Base-by-base conservation (phyloP, 2,329 filamentous ascomycete genomes). In the Verticillium longisporum region DNA sequence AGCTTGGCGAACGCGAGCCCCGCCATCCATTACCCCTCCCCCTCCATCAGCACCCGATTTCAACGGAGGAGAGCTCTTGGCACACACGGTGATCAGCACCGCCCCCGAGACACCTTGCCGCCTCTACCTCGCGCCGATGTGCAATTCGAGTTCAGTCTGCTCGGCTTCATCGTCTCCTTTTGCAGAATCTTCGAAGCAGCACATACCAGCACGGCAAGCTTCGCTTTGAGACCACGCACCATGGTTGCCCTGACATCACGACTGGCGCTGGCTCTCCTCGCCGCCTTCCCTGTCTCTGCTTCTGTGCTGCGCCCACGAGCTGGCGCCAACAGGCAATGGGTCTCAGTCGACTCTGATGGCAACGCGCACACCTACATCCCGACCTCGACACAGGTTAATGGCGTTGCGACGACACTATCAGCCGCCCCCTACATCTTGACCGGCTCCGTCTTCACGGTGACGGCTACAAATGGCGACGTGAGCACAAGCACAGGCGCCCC, bases 401-500 rank as follows among this genome's bases (percentile, higher is more conserved):
- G 70, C 36, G 67, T 65, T 34, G 59, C 58, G 15, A 61, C 64
- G 0, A 75, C 74, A 56, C 31, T 73, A 54, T 68, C 64, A 34
- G 62, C 67, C 5, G 67, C 73, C 1, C 74, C 74, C 0, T 65
- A 63, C 50, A 61, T 61, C 32, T 66, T 75, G 6, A 68, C 69
- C 14, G 64, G 66, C 11, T 70, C 69, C 2, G 68, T 72, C 3
- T 73, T 70, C 61, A 70, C 70, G 26, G 53, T 75, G 58, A 68
- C 67, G n/a, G 62, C 59, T 3, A 66, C 69, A 21, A 55, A 55
- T 50, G 66, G 67, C 21, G 32, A 31, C 3, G 57, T 66, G 5
- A 67, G 66, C 10, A 74, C 72, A 6, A 70, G 66, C 58, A 74
- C 72, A 13, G 71, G 70, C 26, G 61, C 67, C n/a, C 64, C 71